phyloP scores from a whole-genome alignment of 257 asterid species.

The Capsicum chinense region DNA sequence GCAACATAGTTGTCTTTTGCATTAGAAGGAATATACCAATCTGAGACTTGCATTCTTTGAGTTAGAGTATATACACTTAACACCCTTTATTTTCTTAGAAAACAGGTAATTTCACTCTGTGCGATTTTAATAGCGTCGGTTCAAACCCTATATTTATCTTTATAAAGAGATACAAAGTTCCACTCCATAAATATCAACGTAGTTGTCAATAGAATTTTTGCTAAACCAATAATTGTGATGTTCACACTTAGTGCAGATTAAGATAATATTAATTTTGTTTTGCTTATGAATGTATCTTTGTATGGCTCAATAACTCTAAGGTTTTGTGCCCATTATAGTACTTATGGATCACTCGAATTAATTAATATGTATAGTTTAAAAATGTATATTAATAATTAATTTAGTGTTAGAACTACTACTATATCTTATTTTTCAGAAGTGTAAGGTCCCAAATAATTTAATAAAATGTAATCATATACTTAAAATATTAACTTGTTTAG shows the following conservation, averaged over 20 bases:
- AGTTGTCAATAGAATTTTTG: background rate
- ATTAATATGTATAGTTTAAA: background rate
- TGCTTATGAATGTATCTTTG: background rate
- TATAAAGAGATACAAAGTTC: background rate
- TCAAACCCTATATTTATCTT: background rate
- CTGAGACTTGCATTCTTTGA: background rate
- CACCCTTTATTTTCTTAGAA: background rate
- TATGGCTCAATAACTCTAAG: slow-evolving; percentile 19
- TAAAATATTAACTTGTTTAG: background rate
- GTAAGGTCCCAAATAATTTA: background rate
- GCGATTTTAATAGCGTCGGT: background rate
- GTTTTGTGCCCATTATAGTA: background rate
- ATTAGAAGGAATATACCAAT: background rate
- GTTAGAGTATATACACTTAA: background rate
- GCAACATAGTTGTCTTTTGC: background rate
- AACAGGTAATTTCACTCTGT: background rate
- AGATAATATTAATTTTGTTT: slow-evolving; percentile 14
- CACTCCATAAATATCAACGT: background rate
- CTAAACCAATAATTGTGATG: background rate
- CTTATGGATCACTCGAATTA: slow-evolving; percentile 3
- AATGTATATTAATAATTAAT: background rate
- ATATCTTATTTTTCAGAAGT: background rate
- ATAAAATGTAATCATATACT: background rate
- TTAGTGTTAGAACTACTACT: slow-evolving; percentile 1
- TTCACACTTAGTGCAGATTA: background rate